Base-by-base conservation (phyloP, 2,329 filamentous ascomycete species). In the Ophiostoma montium region DNA sequence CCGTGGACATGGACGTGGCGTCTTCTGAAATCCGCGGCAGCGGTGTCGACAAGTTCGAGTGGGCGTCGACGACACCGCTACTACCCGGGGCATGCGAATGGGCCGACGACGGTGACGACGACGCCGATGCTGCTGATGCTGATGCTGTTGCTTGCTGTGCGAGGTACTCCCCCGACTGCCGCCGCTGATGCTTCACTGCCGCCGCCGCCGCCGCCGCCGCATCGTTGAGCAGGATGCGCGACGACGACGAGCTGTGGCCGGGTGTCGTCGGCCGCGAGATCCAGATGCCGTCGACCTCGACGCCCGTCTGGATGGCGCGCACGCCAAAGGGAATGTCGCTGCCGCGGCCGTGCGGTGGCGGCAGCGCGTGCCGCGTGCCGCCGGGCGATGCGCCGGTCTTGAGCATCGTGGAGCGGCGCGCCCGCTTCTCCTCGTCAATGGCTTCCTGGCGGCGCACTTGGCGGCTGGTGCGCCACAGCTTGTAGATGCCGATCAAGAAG, bases 211-310 rank as follows among this genome's bases (percentile, higher is more conserved):
- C 18, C 15, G 36, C 36, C 5, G 23, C 19, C 2, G 3, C 36
- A 11, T 19, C 35, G 18, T 18, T 38, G 35, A 16, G 16, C 2
- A 41, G 36, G 6, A 10, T 42, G 36, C 57, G 60, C 15, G 53
- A 52, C 2, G 50, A 53, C 23, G 52, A 47, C 19, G 55, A 51
- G 33, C 52, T 55, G 19, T 49, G 50, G 46, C 51, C 58, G 11
- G 70, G 67, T 11, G 68, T 69, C 10, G 66, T 64, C 41, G 71
- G 69, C 47, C 69, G 67, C 21, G 78, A 81, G 46, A 84, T 78
- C 81, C 84, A 87, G 46, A 95, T 88, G 4, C 87, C 89, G 55
- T 94, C 86, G 8, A 94, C 77, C 60, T 90, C 77, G 39, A 94
- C 71, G 6, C 88, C 88, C 56, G 77, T 84, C 62, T 95, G 82